Evolutionary conservation across 306 rosid species (phyloP).

Genomic region (Quillaja saponaria): DNA sequence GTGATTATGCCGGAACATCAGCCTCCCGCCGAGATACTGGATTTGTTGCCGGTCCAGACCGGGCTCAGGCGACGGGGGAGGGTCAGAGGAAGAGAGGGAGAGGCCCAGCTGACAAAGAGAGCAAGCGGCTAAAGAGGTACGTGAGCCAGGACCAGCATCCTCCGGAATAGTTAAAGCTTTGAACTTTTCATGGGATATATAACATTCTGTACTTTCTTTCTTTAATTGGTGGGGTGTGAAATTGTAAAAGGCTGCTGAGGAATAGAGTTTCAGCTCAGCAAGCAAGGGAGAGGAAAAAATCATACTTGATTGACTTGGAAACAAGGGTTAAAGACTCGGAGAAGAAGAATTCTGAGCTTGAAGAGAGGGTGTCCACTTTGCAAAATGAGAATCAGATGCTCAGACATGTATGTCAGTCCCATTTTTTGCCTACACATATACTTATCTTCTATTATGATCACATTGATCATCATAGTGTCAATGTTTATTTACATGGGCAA

Average conservation of each 20-base stretch:
- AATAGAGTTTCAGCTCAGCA: constrained; percentile 98
- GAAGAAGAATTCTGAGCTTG: constrained; percentile 78
- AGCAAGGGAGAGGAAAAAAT: constrained; percentile 98
- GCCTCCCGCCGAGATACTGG: constrained; percentile 62
- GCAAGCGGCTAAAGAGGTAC: constrained; percentile 89
- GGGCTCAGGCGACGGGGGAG: constrained; percentile 64
- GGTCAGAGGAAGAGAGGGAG: constrained; percentile 86
- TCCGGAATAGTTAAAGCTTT: constrained; percentile 1
- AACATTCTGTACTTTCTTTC: constrained; percentile 32
- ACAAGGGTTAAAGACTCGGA: constrained; percentile 68
- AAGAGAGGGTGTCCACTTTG: constrained; percentile 81
- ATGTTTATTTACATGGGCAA: too few species aligned
- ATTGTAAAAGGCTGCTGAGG: constrained; percentile 68
- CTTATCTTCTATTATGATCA: too few species aligned
- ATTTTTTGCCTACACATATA: too few species aligned
- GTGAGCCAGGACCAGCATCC: neutral
- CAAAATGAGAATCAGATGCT: constrained; percentile 99
- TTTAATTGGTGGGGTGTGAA: constrained; percentile 6
- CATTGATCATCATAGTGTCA: neutral
- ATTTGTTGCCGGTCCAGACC: constrained; percentile 63
- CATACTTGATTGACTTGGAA: constrained; percentile 83
- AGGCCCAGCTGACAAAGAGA: constrained; percentile 92
- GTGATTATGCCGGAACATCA: constrained; percentile 82
- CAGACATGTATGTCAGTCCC: constrained; percentile 64
- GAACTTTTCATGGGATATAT: constrained; percentile 19